phyloP scores from a whole-genome alignment of 371 early-diverging fungal species.

The Mortierella sp. region DNA sequence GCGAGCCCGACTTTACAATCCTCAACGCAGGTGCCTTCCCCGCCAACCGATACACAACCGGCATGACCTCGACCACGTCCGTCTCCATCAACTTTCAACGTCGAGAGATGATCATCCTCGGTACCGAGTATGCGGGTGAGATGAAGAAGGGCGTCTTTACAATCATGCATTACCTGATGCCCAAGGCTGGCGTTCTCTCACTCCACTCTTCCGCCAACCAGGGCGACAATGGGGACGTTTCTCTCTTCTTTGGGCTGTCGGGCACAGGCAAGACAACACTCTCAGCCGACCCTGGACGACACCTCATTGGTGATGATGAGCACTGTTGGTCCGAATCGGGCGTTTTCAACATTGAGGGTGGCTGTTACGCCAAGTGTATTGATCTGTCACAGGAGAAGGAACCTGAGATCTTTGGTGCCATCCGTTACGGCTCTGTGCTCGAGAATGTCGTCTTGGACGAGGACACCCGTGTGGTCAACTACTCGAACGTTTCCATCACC shows the following conservation, averaged over 20 bases:
- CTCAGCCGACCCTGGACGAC: constrained; percentile 93
- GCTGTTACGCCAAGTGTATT: constrained; percentile 98
- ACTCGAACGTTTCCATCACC: constrained; percentile 82
- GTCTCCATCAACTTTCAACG: constrained; percentile 90
- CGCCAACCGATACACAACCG: constrained; percentile 94
- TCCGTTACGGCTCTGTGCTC: constrained; percentile 92
- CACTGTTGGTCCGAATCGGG: constrained; percentile 97
- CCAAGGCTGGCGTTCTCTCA: constrained; percentile 94
- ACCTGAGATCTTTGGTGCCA: constrained; percentile 97
- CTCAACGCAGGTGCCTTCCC: constrained; percentile 97
- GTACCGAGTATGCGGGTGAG: constrained; percentile 98
- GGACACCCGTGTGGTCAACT: constrained; percentile 87
- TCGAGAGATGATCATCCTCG: constrained; percentile 88
- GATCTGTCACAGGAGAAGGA: constrained; percentile 95
- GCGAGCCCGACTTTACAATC: constrained; percentile 96
- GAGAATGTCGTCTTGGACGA: constrained; percentile 94
- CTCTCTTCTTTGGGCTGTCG: constrained; percentile 97
- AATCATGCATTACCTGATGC: constrained; percentile 98
- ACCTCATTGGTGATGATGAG: constrained; percentile 97
- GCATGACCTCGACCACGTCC: constrained; percentile 95
- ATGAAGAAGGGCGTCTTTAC: constrained; percentile 99
- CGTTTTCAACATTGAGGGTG: constrained; percentile 98
- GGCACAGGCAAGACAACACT: constrained; percentile 98
- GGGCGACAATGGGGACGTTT: constrained; percentile 91
- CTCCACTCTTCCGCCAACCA: constrained; percentile 97